Evolutionary conservation across 352 stramenopile genomes (phyloP), one percentile per base, ranked within the genome.

Genomic region (Globisporangium camurandrum): DNA sequence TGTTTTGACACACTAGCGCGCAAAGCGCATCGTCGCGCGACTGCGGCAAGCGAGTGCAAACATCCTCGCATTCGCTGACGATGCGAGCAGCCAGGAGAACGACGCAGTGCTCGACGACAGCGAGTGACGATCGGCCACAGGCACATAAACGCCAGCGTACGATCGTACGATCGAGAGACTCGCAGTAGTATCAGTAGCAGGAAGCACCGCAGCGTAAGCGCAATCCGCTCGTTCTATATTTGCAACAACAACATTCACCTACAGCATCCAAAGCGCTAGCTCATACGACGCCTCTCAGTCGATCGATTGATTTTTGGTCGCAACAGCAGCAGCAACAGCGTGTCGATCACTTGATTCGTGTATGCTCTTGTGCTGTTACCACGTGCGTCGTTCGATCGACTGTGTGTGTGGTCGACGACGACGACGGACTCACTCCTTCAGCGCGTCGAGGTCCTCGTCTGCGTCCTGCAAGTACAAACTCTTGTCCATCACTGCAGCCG

Each of bases 381-480:
- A n/a, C n/a, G n/a, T n/a, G n/a, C n/a, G n/a, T n/a, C n/a, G n/a
- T n/a, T n/a, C n/a, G n/a, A n/a, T n/a, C n/a, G n/a, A n/a, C n/a
- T n/a, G n/a, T n/a, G n/a, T 4, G 17, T 20, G 33, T n/a, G 33
- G 19, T 12, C 33, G 19, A 39, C 42, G 42, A 16, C 4, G 14
- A 17, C 42, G 17, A n/a, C 43, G 16, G 14, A 2, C n/a, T 86
- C 63, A 90, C 58, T 86, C 75, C 58, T 90, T 90, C 34, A 88
- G 65, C 23, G 74, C 74, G 59, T 90, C 78, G 20, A 90, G 63
- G 55, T 88, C 78, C 19, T 86, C 75, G n/a, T n/a, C n/a, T 40
- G 67, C 70, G 46, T 86, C 78, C 67, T 90, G 75, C 57, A 90
- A 64, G 67, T 90, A 90, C 49, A 90, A 57, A 28, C 79, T 90